A percentile compares a stretch with the other conserved stretches of the same genome.
Conservation (phyloP, 1,139 yeast genomes). For the Nakaseomyces sp. region DNA sequence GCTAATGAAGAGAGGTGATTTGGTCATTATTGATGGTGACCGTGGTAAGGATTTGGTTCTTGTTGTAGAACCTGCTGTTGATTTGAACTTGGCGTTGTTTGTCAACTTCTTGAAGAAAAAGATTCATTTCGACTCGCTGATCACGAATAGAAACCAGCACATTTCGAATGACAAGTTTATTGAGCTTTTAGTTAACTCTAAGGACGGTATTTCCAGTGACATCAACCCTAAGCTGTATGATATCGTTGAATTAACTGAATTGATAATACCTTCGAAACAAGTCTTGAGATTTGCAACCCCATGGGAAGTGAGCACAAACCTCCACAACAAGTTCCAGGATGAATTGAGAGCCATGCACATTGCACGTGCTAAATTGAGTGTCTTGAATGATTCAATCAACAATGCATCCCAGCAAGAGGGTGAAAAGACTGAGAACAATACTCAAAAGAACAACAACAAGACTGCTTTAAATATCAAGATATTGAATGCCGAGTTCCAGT, state of each 20-base stretch:
- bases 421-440: background rate
- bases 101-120: constrained; percentile 72
- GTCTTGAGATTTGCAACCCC: constrained; percentile 47
- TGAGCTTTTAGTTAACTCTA: constrained; percentile 22
- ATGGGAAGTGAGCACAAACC: constrained; percentile 32
- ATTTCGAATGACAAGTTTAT: constrained; percentile 24
- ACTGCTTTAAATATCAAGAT: constrained; percentile 37
- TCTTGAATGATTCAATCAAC: constrained; percentile 21
- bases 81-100: constrained; percentile 69
- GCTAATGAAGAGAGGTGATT: constrained; percentile 55
- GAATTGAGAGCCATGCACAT: constrained; percentile 41
- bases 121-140: constrained; percentile 32
- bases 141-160: constrained; percentile 27
- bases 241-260: constrained; percentile 31
- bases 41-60: constrained; percentile 88
- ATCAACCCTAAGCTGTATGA: constrained; percentile 31
- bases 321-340: constrained; percentile 35
- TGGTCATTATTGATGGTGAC: constrained; percentile 93
- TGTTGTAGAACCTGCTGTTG: constrained; percentile 56
- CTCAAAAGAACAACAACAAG: constrained; percentile 1
- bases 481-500: constrained; percentile 82
- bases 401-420: constrained; percentile 8
- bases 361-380: constrained; percentile 32
- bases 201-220: constrained; percentile 19
- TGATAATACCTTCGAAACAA: constrained; percentile 50